phyloP scores from a whole-genome alignment of 805 yeast species.

The Vanderwaltozyma verrucispora region DNA sequence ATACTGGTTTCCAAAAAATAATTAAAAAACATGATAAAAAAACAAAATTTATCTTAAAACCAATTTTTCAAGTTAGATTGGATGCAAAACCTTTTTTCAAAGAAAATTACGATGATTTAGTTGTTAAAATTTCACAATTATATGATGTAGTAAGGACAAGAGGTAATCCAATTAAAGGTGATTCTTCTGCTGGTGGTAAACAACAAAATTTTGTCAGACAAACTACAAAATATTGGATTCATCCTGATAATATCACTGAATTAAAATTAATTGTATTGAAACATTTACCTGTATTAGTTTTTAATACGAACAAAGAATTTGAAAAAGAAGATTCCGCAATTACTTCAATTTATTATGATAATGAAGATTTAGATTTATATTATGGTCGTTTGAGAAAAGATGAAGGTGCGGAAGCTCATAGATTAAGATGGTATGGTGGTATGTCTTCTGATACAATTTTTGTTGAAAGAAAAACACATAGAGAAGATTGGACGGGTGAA shows the following conservation, averaged over 20 bases:
- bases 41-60: constrained; percentile 70
- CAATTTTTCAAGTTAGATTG: constrained; percentile 86
- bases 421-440: constrained; percentile 99
- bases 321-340: constrained; percentile 92
- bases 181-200: constrained; percentile 94
- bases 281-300: constrained; percentile 93
- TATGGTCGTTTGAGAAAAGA: constrained; percentile 91
- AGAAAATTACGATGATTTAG: constrained; percentile 82
- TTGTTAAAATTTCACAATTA: constrained; percentile 78
- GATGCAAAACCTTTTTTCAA: constrained; percentile 93
- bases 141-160: constrained; percentile 92
- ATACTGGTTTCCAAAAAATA: constrained; percentile 95
- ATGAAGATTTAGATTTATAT: constrained; percentile 78
- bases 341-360: constrained; percentile 93
- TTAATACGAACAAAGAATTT: constrained; percentile 91
- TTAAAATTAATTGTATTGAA: constrained; percentile 83
- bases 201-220: constrained; percentile 98
- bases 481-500: constrained; percentile 99
- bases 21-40: constrained; percentile 93
- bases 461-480: constrained; percentile 94
- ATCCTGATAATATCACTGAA: constrained; percentile 96
- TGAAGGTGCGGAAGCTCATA: constrained; percentile 98
- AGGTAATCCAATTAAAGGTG: constrained; percentile 92
- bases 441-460: constrained; percentile 88
- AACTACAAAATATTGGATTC: constrained; percentile 99